phyloP scores from a whole-genome alignment of 2,329 filamentous ascomycete genomes.

The Fusarium pilosicola region DNA sequence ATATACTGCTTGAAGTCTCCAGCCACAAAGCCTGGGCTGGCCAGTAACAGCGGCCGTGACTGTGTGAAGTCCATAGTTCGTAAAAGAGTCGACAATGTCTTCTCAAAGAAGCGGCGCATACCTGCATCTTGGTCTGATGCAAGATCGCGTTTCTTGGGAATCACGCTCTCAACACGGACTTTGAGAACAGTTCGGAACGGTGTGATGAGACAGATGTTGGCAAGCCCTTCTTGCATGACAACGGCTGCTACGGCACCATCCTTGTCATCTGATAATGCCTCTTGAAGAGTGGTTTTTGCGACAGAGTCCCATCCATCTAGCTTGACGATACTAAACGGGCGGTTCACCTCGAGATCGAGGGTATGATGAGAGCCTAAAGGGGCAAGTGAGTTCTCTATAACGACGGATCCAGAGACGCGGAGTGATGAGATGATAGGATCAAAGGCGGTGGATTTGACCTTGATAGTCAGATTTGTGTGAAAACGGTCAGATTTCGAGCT shows the following conservation, averaged over 20 bases:
- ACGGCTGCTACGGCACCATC: conserved; percentile 88
- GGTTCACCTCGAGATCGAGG: conserved; percentile 84
- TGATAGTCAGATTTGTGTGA: conserved; percentile 67
- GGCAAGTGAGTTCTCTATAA: conserved; percentile 63
- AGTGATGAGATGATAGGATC: conserved; percentile 65
- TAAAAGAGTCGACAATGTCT: conserved; percentile 77
- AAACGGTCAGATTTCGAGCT: conserved; percentile 63
- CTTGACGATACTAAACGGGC: conserved; percentile 90
- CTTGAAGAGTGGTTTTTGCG: conserved; percentile 78
- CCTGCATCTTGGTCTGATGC: conserved; percentile 75
- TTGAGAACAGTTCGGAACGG: conserved; percentile 82
- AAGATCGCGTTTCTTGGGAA: conserved; percentile 74
- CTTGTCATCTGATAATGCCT: conserved; percentile 81
- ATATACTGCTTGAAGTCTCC: conserved; percentile 81
- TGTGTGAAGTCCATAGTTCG: conserved; percentile 79
- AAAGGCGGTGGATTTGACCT: conserved; percentile 67
- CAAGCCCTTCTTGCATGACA: conserved; percentile 89
- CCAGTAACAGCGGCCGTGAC: conserved; percentile 80
- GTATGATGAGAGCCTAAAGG: conserved; percentile 67
- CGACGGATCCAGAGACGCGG: conserved; percentile 65
- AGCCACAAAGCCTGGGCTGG: conserved; percentile 89
- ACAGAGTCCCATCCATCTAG: conserved; percentile 88
- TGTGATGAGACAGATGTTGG: conserved; percentile 85
- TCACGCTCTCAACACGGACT: conserved; percentile 66
- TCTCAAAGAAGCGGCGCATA: conserved; percentile 78